Conservation (phyloP, 352 stramenopile species). For the Pythium vanterpoolii region DNA sequence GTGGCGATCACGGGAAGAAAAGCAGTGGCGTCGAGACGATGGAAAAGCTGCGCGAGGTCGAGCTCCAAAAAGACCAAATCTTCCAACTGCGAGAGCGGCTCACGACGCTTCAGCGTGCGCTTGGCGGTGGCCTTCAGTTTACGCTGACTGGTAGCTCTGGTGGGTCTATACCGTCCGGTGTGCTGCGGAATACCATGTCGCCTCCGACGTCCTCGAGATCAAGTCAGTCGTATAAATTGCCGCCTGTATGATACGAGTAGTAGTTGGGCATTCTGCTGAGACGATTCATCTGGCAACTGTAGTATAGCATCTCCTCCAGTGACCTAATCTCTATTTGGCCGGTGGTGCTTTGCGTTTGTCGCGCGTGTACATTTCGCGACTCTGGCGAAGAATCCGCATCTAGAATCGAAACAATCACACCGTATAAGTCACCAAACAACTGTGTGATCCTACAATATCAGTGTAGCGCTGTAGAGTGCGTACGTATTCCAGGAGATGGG, state of each 20-base stretch:
- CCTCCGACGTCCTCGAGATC: conserved; percentile 23
- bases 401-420: conserved; percentile 18
- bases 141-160: conserved; percentile 26
- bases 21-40: conserved; percentile 25
- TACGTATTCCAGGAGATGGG: conserved; percentile 80
- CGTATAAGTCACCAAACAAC: background rate
- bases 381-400: conserved; percentile 77
- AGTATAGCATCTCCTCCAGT: conserved; percentile 1
- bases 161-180: background rate
- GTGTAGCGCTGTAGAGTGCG: conserved; percentile 15
- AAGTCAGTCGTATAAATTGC: conserved; percentile 40
- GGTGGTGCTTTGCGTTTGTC: conserved; percentile 48
- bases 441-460: too few relatives aligned
- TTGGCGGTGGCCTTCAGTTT: conserved; percentile 56
- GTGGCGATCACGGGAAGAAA: conserved; percentile 26
- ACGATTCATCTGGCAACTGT: background rate
- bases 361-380: conserved; percentile 78
- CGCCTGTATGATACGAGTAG: conserved; percentile 59
- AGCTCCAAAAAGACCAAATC: conserved; percentile 73
- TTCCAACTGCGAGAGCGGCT: conserved; percentile 65
- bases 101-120: conserved; percentile 55
- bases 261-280: background rate
- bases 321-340: conserved; percentile 1
- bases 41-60: conserved; percentile 60
- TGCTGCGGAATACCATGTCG: conserved; percentile 29